Percentiles rank a stretch among this genome's conserved stretches.
Evolutionary conservation across 345 rosid species (phyloP).

Genomic region (Eucalyptus pumila): DNA sequence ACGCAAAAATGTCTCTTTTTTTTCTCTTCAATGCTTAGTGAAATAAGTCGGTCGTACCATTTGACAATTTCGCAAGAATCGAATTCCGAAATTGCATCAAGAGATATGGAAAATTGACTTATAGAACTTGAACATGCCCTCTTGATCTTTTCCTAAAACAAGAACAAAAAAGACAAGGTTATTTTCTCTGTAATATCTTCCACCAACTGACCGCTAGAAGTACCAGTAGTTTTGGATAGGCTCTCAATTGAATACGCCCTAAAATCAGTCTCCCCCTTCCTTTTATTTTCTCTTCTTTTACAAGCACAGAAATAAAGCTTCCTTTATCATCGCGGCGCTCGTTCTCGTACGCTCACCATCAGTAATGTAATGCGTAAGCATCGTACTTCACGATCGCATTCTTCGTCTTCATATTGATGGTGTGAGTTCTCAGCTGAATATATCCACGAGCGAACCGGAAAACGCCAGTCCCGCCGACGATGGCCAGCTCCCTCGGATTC

Average conservation of each 20-base stretch:
- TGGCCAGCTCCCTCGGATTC: conserved; percentile 7
- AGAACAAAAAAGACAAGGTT: not conserved
- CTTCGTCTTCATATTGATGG: not conserved
- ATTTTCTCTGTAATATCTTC: not conserved
- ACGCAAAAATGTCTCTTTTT: not conserved
- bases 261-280: not conserved
- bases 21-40: not conserved
- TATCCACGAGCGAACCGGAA: conserved; percentile 16
- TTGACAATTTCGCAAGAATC: not conserved
- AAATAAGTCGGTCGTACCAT: not conserved
- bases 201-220: not conserved
- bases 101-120: not conserved
- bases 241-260: not conserved
- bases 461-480: conserved; percentile 6
- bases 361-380: not conserved
- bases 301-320: not conserved
- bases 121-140: not conserved
- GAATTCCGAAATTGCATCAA: not conserved
- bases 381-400: not conserved
- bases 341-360: not conserved
- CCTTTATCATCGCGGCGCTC: not conserved
- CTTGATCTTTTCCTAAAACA: not conserved
- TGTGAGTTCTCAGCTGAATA: conserved; percentile 5
- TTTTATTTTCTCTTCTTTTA: not conserved
- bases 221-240: not conserved